phyloP scores from a whole-genome alignment of 768 basidiomycete genomes.

The Pisolithus marmoratus region DNA sequence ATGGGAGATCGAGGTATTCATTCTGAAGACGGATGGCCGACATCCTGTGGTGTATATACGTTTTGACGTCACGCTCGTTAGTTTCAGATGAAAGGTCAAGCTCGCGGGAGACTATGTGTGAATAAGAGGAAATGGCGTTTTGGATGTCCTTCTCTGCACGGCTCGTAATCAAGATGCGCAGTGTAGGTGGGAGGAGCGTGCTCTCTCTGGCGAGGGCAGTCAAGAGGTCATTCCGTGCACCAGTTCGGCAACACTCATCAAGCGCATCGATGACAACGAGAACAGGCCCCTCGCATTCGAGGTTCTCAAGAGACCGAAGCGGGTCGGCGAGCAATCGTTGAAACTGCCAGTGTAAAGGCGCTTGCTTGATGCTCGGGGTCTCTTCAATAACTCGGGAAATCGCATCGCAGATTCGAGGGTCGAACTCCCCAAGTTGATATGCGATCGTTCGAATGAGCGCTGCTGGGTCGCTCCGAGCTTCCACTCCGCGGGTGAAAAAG shows the following conservation, averaged over 20 bases:
- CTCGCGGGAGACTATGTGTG: conserved; percentile 13
- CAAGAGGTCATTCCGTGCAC: conserved; percentile 23
- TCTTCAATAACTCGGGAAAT: conserved; percentile 22
- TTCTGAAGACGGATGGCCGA: conserved; percentile 22
- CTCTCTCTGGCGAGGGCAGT: conserved; percentile 21
- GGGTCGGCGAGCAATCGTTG: conserved; percentile 29
- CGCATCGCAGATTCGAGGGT: conserved; percentile 21
- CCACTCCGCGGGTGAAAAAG: conserved; percentile 30
- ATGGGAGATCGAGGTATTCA: conserved; percentile 18
- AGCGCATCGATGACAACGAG: conserved; percentile 32
- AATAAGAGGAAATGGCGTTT: conserved; percentile 5
- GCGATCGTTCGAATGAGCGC: conserved; percentile 30
- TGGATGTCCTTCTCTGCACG: conserved; percentile 27
- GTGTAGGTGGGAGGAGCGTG: conserved; percentile 11
- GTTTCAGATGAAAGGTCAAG: conserved; percentile 23
- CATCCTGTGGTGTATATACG: conserved; percentile 22
- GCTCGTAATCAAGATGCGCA: conserved; percentile 29
- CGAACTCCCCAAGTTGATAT: conserved; percentile 29
- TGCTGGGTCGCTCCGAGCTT: conserved; percentile 23
- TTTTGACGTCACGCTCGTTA: conserved; percentile 21
- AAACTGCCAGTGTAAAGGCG: conserved; percentile 27
- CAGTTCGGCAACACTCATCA: conserved; percentile 27
- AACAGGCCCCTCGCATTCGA: conserved; percentile 21
- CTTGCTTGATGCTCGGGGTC: conserved; percentile 24
- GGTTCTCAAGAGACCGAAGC: conserved; percentile 11